Evolutionary conservation across 306 rosid genomes (phyloP).

Genomic region (Senna tora): DNA sequence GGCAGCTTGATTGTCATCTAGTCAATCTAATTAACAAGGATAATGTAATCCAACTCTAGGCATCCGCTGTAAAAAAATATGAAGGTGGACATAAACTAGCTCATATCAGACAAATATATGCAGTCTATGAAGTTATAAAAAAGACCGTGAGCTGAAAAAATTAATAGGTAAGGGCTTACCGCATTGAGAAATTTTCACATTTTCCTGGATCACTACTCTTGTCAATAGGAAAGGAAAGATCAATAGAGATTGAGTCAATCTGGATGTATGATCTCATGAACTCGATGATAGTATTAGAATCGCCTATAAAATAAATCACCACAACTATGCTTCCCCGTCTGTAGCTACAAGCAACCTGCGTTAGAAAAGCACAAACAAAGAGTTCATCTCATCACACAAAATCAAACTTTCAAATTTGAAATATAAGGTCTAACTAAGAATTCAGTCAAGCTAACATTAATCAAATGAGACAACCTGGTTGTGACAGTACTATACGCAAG

Average conservation of each 20-base stretch:
- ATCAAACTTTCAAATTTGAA: conserved; percentile 30
- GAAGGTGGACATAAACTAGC: conserved; percentile 21
- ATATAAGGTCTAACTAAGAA: conserved; percentile 7
- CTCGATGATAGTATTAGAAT: conserved; percentile 46
- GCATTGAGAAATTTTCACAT: conserved; percentile 90
- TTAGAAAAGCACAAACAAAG: conserved; percentile 29
- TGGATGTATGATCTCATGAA: conserved; percentile 65
- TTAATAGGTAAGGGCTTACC: conserved; percentile 59
- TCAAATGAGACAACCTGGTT: background rate
- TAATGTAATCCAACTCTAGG: conserved; percentile 19
- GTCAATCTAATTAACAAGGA: background rate
- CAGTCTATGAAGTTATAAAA: background rate
- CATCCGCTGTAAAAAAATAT: conserved; percentile 16
- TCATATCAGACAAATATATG: background rate
- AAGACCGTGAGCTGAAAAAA: conserved; percentile 14
- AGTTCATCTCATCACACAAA: conserved; percentile 37
- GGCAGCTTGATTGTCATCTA: background rate
- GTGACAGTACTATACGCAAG: background rate
- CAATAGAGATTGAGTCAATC: conserved; percentile 84
- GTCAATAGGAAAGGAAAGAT: conserved; percentile 58
- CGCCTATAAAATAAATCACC: conserved; percentile 44
- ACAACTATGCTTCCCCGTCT: conserved; percentile 42
- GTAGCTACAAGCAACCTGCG: conserved; percentile 45
- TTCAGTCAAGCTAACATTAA: conserved; percentile 38
- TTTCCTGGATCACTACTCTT: conserved; percentile 58